These are phyloP conservation scores for Fonsecaea pedrosoi DNA, from an alignment of 2,329 filamentous ascomycete species.

Conservation along the genomic window DNA sequence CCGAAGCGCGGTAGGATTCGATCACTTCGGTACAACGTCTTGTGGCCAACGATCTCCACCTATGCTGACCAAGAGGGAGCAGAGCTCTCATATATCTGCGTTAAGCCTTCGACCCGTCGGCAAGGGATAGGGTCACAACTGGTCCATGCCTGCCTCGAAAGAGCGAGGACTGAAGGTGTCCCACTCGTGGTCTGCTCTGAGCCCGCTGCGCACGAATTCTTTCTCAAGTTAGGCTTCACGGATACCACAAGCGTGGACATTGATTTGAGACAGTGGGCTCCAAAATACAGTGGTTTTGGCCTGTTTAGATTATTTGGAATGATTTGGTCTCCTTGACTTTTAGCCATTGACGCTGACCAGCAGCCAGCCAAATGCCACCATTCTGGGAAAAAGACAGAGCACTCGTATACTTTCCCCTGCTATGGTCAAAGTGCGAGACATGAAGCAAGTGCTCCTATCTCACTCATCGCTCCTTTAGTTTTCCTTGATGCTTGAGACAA, in stretches of 20 bases:
- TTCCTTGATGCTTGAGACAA: too few species aligned
- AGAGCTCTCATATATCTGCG: constrained; percentile 10
- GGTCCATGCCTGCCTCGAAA: not conserved
- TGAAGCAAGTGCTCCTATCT: too few species aligned
- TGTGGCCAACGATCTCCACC: too few species aligned
- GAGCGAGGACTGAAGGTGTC: not conserved
- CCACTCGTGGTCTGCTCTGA: constrained; percentile 10
- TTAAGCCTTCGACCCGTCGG: not conserved
- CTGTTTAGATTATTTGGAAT: constrained; percentile 4
- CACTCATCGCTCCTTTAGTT: too few species aligned
- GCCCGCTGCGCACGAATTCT: constrained; percentile 1
- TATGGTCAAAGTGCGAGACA: too few species aligned
- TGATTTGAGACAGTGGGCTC: constrained; percentile 8
- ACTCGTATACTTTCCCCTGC: too few species aligned
- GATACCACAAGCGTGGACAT: constrained; percentile 12
- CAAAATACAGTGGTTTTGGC: constrained; percentile 13
- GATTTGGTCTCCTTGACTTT: constrained; percentile 6
- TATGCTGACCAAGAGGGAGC: not conserved
- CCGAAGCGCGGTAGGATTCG: not conserved
- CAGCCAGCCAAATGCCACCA: too few species aligned
- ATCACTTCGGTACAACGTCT: constrained; percentile 10
- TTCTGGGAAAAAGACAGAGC: too few species aligned
- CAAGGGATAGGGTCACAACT: constrained; percentile 8
- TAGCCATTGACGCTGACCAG: not conserved
- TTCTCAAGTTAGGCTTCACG: constrained; percentile 2